phyloP scores from a whole-genome alignment of 768 basidiomycete species.

The Russula brevipes region DNA sequence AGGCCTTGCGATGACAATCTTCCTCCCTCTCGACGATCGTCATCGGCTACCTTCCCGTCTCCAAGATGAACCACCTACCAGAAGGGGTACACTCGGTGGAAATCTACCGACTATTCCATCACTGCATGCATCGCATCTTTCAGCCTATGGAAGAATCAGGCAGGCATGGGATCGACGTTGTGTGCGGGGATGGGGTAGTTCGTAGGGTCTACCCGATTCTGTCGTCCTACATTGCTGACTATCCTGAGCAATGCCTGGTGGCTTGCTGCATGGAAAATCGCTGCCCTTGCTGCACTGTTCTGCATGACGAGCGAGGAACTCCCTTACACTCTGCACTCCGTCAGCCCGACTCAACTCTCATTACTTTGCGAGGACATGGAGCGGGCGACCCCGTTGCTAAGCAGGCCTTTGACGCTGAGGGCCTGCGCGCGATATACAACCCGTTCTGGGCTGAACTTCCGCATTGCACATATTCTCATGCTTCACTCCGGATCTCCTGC shows the following conservation, averaged over 20 bases:
- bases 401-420: no score
- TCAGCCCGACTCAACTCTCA: background rate
- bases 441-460: slow-evolving; percentile 24
- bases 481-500: background rate
- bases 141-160: slow-evolving; percentile 17
- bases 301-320: background rate
- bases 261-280: background rate
- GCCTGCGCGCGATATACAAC: background rate
- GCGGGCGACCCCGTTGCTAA: no score
- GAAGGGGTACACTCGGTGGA: no score
- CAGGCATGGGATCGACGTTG: slow-evolving; percentile 22
- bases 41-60: no score
- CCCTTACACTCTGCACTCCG: no score
- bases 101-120: no score
- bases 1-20: no score
- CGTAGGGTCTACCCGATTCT: background rate
- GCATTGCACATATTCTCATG: background rate
- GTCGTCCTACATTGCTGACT: background rate
- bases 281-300: background rate
- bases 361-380: background rate
- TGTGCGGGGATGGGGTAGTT: slow-evolving; percentile 20
- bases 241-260: slow-evolving; percentile 13
- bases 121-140: no score
- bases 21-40: no score
- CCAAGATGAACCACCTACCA: no score